Conservation (phyloP, 2,329 filamentous ascomycete species). For the Talaromyces sp. region DNA sequence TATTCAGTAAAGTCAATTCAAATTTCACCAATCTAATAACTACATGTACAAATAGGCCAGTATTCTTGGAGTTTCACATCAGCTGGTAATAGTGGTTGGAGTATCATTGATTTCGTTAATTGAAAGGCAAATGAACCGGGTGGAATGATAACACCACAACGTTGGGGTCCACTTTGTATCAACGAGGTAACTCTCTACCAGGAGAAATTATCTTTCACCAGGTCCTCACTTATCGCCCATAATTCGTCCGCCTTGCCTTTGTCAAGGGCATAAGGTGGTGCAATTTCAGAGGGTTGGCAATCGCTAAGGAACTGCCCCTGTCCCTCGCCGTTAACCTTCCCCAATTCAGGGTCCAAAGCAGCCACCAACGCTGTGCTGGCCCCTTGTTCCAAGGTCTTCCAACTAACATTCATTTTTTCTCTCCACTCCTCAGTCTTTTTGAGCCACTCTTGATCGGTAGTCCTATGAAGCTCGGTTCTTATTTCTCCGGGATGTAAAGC, state of each 20-base stretch:
- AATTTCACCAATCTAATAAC: too few species aligned
- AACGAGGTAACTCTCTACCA: not conserved
- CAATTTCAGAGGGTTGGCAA: not conserved
- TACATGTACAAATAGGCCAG: too few species aligned
- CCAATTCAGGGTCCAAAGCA: constrained; percentile 15
- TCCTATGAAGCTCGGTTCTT: constrained; percentile 18
- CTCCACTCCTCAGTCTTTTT: constrained; percentile 19
- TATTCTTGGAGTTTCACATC: too few species aligned
- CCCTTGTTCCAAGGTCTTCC: constrained; percentile 24
- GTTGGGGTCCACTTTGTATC: not conserved
- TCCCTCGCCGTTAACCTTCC: not conserved
- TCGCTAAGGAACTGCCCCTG: constrained; percentile 1
- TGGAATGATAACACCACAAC: too few species aligned
- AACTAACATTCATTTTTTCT: constrained; percentile 1
- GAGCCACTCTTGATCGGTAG: constrained; percentile 16
- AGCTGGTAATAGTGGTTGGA: too few species aligned
- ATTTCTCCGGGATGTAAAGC: constrained; percentile 16
- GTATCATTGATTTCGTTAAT: too few species aligned
- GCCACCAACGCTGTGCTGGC: constrained; percentile 28
- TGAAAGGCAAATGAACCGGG: too few species aligned
- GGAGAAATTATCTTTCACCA: constrained; percentile 13
- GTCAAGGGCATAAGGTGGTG: not conserved
- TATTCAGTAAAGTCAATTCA: too few species aligned
- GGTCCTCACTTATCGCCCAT: constrained; percentile 16
- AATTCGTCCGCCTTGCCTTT: not conserved